Evolutionary conservation across 1,284 basidiomycete genomes (phyloP).

Genomic region (Chalciporus sp.): DNA sequence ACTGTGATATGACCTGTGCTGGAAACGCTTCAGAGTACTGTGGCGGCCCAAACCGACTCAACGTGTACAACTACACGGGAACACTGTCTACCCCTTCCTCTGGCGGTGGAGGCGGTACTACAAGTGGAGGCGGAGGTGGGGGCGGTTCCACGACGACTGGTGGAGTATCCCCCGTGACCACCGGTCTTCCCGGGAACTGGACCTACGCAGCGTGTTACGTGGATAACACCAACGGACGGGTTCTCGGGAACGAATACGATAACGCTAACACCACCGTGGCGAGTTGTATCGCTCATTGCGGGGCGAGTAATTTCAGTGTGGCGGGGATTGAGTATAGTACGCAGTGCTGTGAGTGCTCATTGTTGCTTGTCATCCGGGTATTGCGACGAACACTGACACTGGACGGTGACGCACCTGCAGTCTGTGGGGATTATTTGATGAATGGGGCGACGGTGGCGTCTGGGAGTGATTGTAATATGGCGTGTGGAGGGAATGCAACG

Average conservation of each 20-base stretch:
- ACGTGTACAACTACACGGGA: constrained; percentile 32
- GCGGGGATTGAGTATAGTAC: constrained; percentile 47
- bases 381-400: neutral
- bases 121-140: constrained; percentile 33
- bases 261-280: constrained; percentile 42
- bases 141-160: neutral
- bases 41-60: constrained; percentile 57
- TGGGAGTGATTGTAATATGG: constrained; percentile 63
- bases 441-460: constrained; percentile 55
- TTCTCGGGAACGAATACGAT: constrained; percentile 41
- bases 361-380: neutral
- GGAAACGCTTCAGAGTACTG: constrained; percentile 65
- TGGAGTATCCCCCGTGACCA: constrained; percentile 48
- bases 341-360: constrained; percentile 57
- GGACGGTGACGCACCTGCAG: constrained; percentile 33
- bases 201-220: constrained; percentile 40
- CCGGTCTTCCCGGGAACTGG: constrained; percentile 55
- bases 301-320: constrained; percentile 44
- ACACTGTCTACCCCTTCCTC: constrained; percentile 42
- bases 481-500: constrained; percentile 65
- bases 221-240: constrained; percentile 56
- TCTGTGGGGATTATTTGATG: constrained; percentile 63
- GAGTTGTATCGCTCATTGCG: constrained; percentile 49
- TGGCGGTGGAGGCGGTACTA: constrained; percentile 42
- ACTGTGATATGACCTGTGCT: constrained; percentile 52